Evolutionary conservation across 495 filamentous ascomycete genomes (phyloP), one percentile per base, ranked within the genome.

Genomic region (Opeltia flavorubescens): DNA sequence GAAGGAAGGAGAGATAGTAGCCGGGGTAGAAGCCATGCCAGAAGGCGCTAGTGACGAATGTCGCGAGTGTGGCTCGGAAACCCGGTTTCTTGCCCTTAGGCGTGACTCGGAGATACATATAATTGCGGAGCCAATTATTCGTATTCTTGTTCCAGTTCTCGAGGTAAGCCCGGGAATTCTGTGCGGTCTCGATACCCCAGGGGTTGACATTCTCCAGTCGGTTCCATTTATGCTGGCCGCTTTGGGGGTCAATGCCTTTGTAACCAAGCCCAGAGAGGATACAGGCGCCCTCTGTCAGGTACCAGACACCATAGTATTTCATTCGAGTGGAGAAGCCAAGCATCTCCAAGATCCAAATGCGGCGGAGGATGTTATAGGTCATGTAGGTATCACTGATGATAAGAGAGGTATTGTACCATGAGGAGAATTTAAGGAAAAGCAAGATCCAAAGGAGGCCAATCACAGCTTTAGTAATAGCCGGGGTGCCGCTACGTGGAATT

Each of bases 21-120:
- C 91, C 91, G 0, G 93, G 91, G 52, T 91, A 91, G 66, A 96
- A 95, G 15, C 91, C 91, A 61, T 98, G 91, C 91, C 91, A 98
- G 59, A 96, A 83, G 1, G 91, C 91, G 53, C 83, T 88, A 25
- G 91, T 96, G 6, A 76, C 75, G 56, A 98, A 98, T 0, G 91
- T 98, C 2, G 87, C 89, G 71, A 98, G 62, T 58, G 82, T 95
- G 27, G 91, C 93, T 42, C 89, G 73, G 68, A 98, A 98, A 2
- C 91, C 91, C 7, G 91, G 91, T 60, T 96, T 98, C 71, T 84
- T 91, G 43, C 91, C 91, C 53, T 83, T 83, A 3, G 91, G 91
- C 4, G 91, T 98, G 2, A 98, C 93, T 15, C 91, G 82, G 33
- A 98, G 70, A 59, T 96, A 98, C 50, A 98, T 70, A 58, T 94